These are phyloP conservation scores for Nidularia pulvinata DNA, from an alignment of 768 basidiomycete genomes.

Conservation along the genomic window DNA sequence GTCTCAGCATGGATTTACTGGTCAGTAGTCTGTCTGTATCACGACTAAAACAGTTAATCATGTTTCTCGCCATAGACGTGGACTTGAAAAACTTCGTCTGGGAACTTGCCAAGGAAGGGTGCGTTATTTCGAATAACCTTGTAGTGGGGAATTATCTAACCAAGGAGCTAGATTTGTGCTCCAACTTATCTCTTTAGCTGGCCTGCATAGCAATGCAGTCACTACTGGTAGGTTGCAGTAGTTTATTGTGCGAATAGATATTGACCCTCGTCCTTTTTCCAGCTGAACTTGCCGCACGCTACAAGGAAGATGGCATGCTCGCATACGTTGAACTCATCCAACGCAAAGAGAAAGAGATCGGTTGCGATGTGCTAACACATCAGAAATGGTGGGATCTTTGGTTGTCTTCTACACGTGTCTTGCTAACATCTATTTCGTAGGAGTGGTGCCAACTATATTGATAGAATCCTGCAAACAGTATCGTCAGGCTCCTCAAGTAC, in stretches of 20 bases:
- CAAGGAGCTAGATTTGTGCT: constrained; percentile 63
- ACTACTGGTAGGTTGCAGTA: constrained; percentile 54
- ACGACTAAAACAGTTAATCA: constrained; percentile 1
- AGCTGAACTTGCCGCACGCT: constrained; percentile 81
- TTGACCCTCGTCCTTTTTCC: not conserved
- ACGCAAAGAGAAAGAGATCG: constrained; percentile 84
- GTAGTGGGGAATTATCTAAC: constrained; percentile 2
- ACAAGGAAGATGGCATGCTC: constrained; percentile 89
- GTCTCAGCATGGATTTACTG: constrained; percentile 79
- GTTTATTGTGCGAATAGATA: not conserved
- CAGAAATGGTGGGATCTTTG: constrained; percentile 74
- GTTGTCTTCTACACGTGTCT: not conserved
- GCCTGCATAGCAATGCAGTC: constrained; percentile 84
- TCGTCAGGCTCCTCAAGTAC: constrained; percentile 91
- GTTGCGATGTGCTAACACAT: constrained; percentile 89
- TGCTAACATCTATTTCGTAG: constrained; percentile 27
- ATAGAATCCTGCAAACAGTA: constrained; percentile 80
- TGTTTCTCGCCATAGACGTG: constrained; percentile 40
- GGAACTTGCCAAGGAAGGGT: constrained; percentile 91
- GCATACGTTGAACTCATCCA: constrained; percentile 92
- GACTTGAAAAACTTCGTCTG: constrained; percentile 86
- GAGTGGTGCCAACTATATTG: constrained; percentile 92
- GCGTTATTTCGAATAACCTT: constrained; percentile 9
- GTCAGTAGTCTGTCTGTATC: constrained; percentile 23
- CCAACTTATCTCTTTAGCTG: constrained; percentile 87